Percentiles rank a stretch among this genome's conserved stretches.
Evolutionary conservation across 2,329 filamentous ascomycete species (phyloP).

Genomic region (Acrodontium crateriforme): DNA sequence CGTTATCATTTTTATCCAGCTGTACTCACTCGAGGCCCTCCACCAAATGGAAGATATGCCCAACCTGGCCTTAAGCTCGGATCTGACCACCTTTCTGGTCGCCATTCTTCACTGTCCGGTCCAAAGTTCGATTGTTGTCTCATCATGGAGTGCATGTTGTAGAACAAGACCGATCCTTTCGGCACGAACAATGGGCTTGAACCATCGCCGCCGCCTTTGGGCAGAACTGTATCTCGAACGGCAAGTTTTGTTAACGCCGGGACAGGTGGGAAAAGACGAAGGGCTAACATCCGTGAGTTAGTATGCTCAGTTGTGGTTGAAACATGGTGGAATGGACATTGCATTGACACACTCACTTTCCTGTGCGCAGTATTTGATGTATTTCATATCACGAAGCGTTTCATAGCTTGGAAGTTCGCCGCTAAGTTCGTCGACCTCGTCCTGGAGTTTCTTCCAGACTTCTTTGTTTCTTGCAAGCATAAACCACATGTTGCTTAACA

Average conservation of each 20-base stretch:
- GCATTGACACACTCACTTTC: constrained; percentile 22
- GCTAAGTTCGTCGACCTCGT: constrained; percentile 9
- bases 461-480: constrained; percentile 18
- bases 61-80: constrained; percentile 7
- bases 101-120: constrained; percentile 34
- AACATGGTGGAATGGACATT: constrained; percentile 21
- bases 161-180: constrained; percentile 34
- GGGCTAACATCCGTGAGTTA: constrained; percentile 52
- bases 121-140: constrained; percentile 36
- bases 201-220: constrained; percentile 37
- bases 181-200: constrained; percentile 35
- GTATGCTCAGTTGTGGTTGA: constrained; percentile 17
- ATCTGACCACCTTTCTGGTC: constrained; percentile 32
- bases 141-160: constrained; percentile 32
- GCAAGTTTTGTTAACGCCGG: constrained; percentile 40
- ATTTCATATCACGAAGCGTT: constrained; percentile 13
- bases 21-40: constrained; percentile 30
- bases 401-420: constrained; percentile 33
- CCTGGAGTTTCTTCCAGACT: constrained; percentile 17
- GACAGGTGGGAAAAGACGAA: constrained; percentile 42
- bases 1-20: no score
- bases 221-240: constrained; percentile 36
- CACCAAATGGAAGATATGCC: constrained; percentile 25
- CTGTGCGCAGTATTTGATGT: constrained; percentile 46
- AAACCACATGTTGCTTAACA: constrained; percentile 34